These are phyloP conservation scores for Fusarium tupiense DNA, from an alignment of 2,329 filamentous ascomycete species.

Conservation along the genomic window DNA sequence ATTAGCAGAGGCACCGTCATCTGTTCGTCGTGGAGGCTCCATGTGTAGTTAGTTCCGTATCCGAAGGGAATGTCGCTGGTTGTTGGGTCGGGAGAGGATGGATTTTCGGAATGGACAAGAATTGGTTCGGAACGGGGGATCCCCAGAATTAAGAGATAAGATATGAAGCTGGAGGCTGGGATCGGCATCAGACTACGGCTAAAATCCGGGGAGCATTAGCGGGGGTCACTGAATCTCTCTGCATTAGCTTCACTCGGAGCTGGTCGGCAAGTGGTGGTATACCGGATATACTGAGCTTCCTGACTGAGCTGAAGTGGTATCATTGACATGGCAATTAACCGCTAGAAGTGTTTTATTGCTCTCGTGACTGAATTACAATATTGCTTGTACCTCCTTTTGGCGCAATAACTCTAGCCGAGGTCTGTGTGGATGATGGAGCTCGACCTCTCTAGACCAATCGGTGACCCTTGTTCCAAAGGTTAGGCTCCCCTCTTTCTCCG, in stretches of 20 bases:
- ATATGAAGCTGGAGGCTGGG: neutral
- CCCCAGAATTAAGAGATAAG: neutral
- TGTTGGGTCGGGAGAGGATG: neutral
- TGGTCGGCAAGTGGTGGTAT: neutral
- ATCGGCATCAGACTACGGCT: neutral
- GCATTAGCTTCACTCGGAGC: neutral
- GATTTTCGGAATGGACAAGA: conserved; percentile 13
- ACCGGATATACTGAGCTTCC: neutral
- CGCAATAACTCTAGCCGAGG: neutral
- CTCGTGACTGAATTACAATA: neutral
- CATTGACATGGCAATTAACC: too few relatives aligned
- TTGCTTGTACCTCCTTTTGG: neutral
- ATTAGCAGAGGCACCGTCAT: neutral
- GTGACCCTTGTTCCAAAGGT: neutral
- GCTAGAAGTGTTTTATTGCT: neutral
- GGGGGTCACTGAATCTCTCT: neutral
- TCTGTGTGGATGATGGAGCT: neutral
- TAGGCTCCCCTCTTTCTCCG: conserved; percentile 10
- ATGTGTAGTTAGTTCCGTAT: neutral
- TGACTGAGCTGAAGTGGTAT: neutral
- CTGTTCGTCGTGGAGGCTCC: conserved; percentile 24
- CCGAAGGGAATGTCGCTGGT: neutral
- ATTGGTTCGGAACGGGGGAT: conserved; percentile 18
- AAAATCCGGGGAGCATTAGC: neutral
- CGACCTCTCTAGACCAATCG: conserved; percentile 16